Evolutionary conservation across 208 protist genomes (phyloP).

Genomic region (Naegleria gruberi): DNA sequence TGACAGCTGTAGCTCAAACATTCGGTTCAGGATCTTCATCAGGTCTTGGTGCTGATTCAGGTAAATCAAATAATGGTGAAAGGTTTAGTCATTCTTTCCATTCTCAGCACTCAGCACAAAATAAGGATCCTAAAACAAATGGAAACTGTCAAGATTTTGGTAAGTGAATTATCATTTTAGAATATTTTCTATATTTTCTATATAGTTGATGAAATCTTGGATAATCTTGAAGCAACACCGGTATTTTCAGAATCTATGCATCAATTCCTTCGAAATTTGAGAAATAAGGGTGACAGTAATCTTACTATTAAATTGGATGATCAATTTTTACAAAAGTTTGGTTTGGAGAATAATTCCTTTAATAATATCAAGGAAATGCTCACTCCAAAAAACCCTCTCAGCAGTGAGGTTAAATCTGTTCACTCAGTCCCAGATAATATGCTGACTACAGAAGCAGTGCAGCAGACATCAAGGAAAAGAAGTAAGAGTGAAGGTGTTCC

Average conservation of each 20-base stretch:
- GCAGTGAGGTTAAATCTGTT: background rate
- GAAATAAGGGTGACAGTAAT: background rate
- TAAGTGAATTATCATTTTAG: background rate
- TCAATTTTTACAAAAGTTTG: background rate
- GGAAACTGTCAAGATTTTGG: conserved; percentile 7
- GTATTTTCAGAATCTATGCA: background rate
- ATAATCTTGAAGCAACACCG: background rate
- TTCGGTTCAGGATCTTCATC: background rate
- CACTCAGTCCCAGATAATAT: background rate
- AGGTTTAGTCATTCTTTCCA: background rate
- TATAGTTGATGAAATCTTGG: background rate
- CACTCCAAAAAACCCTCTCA: background rate
- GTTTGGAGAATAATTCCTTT: background rate
- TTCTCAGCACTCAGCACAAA: background rate
- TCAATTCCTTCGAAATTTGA: background rate
- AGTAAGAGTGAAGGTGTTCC: background rate
- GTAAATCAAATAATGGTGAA: no score
- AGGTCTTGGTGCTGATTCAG: background rate
- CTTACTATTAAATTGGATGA: background rate
- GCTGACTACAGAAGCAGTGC: no score
- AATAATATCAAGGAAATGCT: background rate
- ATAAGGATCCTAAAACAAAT: background rate
- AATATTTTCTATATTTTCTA: background rate
- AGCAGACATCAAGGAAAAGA: background rate
- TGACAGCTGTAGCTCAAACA: background rate